Evolutionary conservation across 73 alveolate species (phyloP).

Genomic region (Symbiodinium natans): DNA sequence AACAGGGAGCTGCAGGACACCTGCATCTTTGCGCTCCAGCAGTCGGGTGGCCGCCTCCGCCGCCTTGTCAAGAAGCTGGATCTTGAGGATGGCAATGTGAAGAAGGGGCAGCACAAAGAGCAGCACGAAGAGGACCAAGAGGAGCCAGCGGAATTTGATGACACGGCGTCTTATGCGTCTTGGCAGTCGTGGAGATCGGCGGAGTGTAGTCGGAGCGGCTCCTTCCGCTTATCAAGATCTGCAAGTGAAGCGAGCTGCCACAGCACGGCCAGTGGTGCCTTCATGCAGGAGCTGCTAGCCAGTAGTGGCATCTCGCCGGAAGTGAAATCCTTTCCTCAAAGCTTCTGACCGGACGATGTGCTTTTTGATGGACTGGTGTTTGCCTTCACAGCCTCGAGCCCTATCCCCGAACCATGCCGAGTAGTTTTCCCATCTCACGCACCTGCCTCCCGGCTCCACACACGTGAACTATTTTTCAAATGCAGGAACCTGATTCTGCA

Average conservation of each 20-base stretch:
- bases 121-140: background rate
- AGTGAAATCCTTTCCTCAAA: background rate
- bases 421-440: too few relatives aligned
- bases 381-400: too few relatives aligned
- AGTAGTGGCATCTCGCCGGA: background rate
- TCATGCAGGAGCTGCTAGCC: slow-evolving; percentile 27
- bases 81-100: background rate
- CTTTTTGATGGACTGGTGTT: background rate
- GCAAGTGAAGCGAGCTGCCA: slow-evolving; percentile 32
- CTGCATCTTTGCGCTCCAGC: slow-evolving; percentile 26
- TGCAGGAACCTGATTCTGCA: too few relatives aligned
- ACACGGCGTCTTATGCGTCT: slow-evolving; percentile 63
- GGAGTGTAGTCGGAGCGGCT: background rate
- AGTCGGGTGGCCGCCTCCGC: background rate
- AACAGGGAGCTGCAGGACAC: slow-evolving; percentile 71
- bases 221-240: background rate
- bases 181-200: slow-evolving; percentile 55
- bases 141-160: background rate
- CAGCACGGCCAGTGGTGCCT: slow-evolving; percentile 9
- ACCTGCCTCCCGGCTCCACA: too few relatives aligned
- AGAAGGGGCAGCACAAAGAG: too few relatives aligned
- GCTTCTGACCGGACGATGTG: too few relatives aligned
- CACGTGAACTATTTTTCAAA: too few relatives aligned
- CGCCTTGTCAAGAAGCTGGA: background rate
- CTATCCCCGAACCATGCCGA: too few relatives aligned